Base-by-base conservation (phyloP, 805 yeast genomes). In the Lipomyces sp. region DNA sequence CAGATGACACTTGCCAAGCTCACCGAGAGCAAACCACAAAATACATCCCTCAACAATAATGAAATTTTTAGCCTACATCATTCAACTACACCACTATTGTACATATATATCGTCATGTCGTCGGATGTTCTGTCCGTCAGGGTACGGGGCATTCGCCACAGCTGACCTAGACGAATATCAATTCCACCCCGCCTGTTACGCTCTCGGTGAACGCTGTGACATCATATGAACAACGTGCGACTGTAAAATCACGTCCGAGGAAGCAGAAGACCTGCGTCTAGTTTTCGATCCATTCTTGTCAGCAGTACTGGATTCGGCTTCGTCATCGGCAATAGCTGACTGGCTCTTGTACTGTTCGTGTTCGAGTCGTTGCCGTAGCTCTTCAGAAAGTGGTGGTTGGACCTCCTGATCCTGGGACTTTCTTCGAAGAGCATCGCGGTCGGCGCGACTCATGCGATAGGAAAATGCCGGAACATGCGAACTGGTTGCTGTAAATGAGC, bases 391-490 rank as follows among this genome's bases (percentile, higher is more conserved):
- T 6, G 56, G 48, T 29, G 39, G 59, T 35, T 35, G 63, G 13
- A 58, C 53, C 34, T 24, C 24, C 24, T 64, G 63, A 18, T 30
- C 53, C 37, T 64, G 63, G 33, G 66, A 58, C 57, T 64, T 50
- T 33, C 57, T 54, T 7, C 64, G 64, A 54, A 45, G 39, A 34
- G 50, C 42, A 13, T 10, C 54, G 24, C 59, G 64, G 15, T 64
- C 67, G 32, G 64, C 62, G 51, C 54, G 62, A 58, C 50, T 64
- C 55, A 59, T 53, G 37, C 53, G 60, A 58, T 62, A 48, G 24
- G 69, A 65, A 59, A 65, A 65, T 15, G 69, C 64, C 37, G 69
- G 64, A 35, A 58, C 60, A 18, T 56, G 50, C 30, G 60, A 13
- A 34, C 18, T 11, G 8, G 59, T 30, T 10, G 59, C 50, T 13